Evolutionary conservation across 2,329 filamentous ascomycete species (phyloP), one percentile per base, ranked within the genome.

Genomic region (Botrytis medusae): DNA sequence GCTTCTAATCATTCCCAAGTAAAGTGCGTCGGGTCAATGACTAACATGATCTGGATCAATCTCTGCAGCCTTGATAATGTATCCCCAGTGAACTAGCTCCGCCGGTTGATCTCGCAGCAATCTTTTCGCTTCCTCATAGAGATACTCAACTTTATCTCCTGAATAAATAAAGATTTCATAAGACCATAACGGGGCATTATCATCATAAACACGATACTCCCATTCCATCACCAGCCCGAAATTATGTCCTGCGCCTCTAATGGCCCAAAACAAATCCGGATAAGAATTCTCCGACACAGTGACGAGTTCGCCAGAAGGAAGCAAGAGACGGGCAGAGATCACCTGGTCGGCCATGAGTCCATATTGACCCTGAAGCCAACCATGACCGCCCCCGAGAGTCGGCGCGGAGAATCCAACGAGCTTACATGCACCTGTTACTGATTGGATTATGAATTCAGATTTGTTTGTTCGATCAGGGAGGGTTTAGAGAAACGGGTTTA

Each of bases 221-320:
- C 59, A 62, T 57, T 65, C 67, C 25, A 82, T 84, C 2, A 84
- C 83, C 37, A 85, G 81, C n/a, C 83, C 84, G 72, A 86, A 85
- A 74, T 83, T 85, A 69, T 76, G 86, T 2, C 73, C 74, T 18
- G 74, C 69, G 6, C 77, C 72, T 37, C 72, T 34, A 51, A 77
- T 42, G 70, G 82, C 84, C 85, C 85, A 86, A 78, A 86, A 87
- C 4, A 87, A 80, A 51, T 87, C 85, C 0, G 78, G 57, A 54
- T 88, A 83, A 0, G 77, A 78, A 14, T 51, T 71, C n/a, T 82
- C 79, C 1, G 84, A 86, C 80, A 82, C 81, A 0, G 75, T 80
- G 4, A 84, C 42, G 20, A 70, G 12, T 34, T 60, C 32, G 18
- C 87, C 87, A 69, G 87, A 85, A 0, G 83, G 83, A 14, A 83